A percentile compares a stretch with the other conserved stretches of the same genome.
phyloP scores from a whole-genome alignment of 108 stramenopile genomes.

The Cyclotella cryptica region DNA sequence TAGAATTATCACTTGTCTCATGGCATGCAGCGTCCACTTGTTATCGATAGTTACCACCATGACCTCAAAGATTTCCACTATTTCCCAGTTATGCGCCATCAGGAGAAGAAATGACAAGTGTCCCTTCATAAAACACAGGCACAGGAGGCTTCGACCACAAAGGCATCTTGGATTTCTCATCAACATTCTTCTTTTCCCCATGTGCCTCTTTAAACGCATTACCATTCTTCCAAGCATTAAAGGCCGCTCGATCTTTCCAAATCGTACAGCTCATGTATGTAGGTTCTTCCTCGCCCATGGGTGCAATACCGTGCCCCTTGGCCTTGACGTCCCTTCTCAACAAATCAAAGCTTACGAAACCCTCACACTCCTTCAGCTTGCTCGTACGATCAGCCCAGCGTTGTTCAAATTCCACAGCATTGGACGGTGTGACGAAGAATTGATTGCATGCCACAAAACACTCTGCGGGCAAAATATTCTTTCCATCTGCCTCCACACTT shows the following conservation, averaged over 20 bases:
- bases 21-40: too few relatives aligned
- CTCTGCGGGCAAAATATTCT: constrained; percentile 68
- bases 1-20: too few relatives aligned
- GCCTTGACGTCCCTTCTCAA: constrained; percentile 83
- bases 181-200: constrained; percentile 43
- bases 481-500: constrained; percentile 76
- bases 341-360: constrained; percentile 80
- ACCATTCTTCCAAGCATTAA: constrained; percentile 72
- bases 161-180: constrained; percentile 43
- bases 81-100: constrained; percentile 64
- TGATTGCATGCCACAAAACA: constrained; percentile 88
- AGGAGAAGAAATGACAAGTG: constrained; percentile 74
- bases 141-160: constrained; percentile 79
- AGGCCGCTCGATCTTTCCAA: constrained; percentile 78
- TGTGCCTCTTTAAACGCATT: constrained; percentile 73
- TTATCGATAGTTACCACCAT: too few relatives aligned
- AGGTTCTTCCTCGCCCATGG: constrained; percentile 73
- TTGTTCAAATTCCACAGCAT: constrained; percentile 76
- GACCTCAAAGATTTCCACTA: too few relatives aligned
- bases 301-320: constrained; percentile 80
- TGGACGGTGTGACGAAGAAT: constrained; percentile 76
- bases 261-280: constrained; percentile 74
- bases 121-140: constrained; percentile 88
- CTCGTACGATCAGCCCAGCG: constrained; percentile 74
- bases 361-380: constrained; percentile 74